Evolutionary conservation across 2,329 filamentous ascomycete genomes (phyloP).

Genomic region (Pseudomassariella vexata): DNA sequence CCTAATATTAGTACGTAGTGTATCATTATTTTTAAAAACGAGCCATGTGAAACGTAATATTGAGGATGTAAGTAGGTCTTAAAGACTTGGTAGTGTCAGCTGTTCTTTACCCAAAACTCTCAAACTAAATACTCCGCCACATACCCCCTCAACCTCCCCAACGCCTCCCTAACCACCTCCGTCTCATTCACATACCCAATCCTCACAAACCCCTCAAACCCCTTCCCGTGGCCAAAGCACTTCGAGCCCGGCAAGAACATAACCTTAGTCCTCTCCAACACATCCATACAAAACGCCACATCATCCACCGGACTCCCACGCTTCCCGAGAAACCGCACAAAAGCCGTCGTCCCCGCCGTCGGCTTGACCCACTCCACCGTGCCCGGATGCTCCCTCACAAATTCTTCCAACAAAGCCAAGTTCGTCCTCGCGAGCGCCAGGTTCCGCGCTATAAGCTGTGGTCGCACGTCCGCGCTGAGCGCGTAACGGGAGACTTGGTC

Average conservation of each 20-base stretch:
- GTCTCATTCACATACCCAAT: slow-evolving; percentile 73
- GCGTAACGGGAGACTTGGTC: slow-evolving; percentile 74
- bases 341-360: slow-evolving; percentile 72
- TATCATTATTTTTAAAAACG: no score
- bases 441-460: slow-evolving; percentile 48
- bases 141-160: slow-evolving; percentile 44
- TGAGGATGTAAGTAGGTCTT: no score
- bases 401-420: slow-evolving; percentile 53
- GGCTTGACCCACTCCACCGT: slow-evolving; percentile 64
- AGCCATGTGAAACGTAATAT: no score
- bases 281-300: slow-evolving; percentile 61
- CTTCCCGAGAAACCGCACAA: slow-evolving; percentile 63
- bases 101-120: no score
- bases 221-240: slow-evolving; percentile 62
- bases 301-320: slow-evolving; percentile 63
- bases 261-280: slow-evolving; percentile 65
- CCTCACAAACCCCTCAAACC: slow-evolving; percentile 70
- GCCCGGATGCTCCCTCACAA: slow-evolving; percentile 55
- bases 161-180: slow-evolving; percentile 58
- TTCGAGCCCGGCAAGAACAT: slow-evolving; percentile 68
- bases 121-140: no score
- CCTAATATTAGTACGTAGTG: no score
- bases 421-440: slow-evolving; percentile 56
- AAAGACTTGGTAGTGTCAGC: no score
- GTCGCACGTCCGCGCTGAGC: slow-evolving; percentile 43